A percentile compares a stretch with the other conserved stretches of the same genome.
Evolutionary conservation across 345 rosid genomes (phyloP).

Genomic region (Eucalyptus dawsonii): DNA sequence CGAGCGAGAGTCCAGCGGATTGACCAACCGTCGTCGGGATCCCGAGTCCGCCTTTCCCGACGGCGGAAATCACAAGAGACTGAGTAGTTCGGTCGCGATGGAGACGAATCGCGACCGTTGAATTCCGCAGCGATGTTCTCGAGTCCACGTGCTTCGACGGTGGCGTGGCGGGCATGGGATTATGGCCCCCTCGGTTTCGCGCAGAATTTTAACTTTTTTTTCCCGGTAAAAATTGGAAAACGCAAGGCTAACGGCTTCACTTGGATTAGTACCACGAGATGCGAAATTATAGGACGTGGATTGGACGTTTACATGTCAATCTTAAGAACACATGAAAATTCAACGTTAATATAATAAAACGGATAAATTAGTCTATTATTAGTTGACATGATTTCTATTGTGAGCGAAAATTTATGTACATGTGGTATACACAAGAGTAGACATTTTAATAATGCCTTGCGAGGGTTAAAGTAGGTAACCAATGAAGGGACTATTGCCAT

Average conservation of each 20-base stretch:
- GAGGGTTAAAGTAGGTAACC: rapidly evolving
- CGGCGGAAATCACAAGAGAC: not conserved
- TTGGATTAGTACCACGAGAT: not conserved
- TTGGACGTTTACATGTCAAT: not conserved
- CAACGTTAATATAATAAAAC: not conserved
- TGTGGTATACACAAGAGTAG: too few relatives aligned
- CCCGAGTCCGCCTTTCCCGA: not conserved
- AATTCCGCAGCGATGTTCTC: not conserved
- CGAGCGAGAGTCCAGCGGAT: not conserved
- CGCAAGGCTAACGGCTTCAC: not conserved
- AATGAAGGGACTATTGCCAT: too few relatives aligned
- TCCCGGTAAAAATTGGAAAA: not conserved
- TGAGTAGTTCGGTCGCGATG: not conserved
- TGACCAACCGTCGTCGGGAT: not conserved
- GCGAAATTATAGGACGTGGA: not conserved
- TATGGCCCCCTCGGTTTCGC: not conserved
- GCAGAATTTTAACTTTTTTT: not conserved
- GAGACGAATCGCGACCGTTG: not conserved
- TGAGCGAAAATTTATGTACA: rapidly evolving
- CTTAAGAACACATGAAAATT: not conserved
- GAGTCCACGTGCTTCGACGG: not conserved
- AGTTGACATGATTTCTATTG: not conserved
- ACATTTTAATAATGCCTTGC: rapidly evolving
- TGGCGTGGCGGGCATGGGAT: not conserved
- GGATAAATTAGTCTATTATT: too few relatives aligned